Percentiles rank a stretch among this genome's conserved stretches.
Evolutionary conservation across 169 alveolate species (phyloP).

Genomic region (Besnoitia besnoiti): DNA sequence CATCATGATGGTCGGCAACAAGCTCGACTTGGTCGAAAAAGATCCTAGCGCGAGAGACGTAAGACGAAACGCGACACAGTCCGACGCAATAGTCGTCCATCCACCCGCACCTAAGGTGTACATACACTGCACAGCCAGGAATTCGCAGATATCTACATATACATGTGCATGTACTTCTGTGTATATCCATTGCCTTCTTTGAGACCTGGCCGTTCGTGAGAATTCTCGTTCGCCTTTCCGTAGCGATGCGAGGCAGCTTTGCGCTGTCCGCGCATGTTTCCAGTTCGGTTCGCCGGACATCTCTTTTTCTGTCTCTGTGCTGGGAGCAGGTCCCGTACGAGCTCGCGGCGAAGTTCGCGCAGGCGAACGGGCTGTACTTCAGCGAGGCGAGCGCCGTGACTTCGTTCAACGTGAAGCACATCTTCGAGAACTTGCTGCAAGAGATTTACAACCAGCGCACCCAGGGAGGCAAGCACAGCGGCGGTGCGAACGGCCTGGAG

Average conservation of each 20-base stretch:
- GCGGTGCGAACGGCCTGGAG: background rate
- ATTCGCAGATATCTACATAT: too few relatives aligned
- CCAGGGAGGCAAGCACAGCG: background rate
- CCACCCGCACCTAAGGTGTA: too few relatives aligned
- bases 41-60: conserved; percentile 93
- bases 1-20: conserved; percentile 98
- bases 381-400: conserved; percentile 97
- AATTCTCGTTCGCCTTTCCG: too few relatives aligned
- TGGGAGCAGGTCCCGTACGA: conserved; percentile 54
- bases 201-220: too few relatives aligned
- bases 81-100: too few relatives aligned
- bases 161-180: too few relatives aligned
- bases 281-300: too few relatives aligned
- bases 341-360: conserved; percentile 62
- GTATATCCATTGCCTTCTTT: too few relatives aligned
- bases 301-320: too few relatives aligned
- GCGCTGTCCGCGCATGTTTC: too few relatives aligned
- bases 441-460: conserved; percentile 74
- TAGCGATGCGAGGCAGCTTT: too few relatives aligned
- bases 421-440: conserved; percentile 94
- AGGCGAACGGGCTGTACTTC: conserved; percentile 74
- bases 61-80: too few relatives aligned
- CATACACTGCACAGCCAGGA: background rate
- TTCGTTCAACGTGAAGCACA: conserved; percentile 94
- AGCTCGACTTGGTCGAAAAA: conserved; percentile 94